A percentile compares a stretch with the other conserved stretches of the same genome.
Evolutionary conservation across 495 filamentous ascomycete species (phyloP).

Genomic region (Pyrenopolyporus hunteri): DNA sequence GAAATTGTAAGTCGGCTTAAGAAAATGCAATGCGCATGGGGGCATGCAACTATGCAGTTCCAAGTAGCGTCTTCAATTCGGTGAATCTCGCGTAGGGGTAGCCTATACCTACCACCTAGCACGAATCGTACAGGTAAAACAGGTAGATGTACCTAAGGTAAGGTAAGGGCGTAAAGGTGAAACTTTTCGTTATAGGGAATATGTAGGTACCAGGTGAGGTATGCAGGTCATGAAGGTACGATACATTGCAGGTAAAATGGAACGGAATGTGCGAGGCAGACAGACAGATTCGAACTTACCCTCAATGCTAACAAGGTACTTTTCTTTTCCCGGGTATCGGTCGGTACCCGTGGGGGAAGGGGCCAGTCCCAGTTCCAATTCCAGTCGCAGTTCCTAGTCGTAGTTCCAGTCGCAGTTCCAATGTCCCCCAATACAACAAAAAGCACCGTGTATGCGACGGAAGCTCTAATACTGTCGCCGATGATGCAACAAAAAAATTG

Average conservation of each 20-base stretch:
- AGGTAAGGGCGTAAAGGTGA: no score
- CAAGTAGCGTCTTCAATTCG: neutral
- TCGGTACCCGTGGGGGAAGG: neutral
- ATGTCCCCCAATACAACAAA: no score
- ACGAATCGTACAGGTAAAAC: no score
- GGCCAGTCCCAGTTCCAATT: neutral
- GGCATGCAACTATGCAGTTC: conserved; percentile 4
- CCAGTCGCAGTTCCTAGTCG: no score
- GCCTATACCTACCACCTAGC: neutral
- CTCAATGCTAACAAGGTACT: neutral
- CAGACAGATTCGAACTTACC: neutral
- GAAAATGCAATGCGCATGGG: neutral
- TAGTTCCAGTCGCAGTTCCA: no score
- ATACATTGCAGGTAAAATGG: no score
- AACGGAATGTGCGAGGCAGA: neutral
- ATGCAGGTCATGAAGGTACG: neutral
- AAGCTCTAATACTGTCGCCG: neutral
- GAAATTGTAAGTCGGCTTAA: neutral
- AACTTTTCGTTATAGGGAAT: no score
- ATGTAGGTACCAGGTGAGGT: no score
- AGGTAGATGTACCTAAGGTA: no score
- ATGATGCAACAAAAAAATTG: neutral
- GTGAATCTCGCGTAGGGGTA: neutral
- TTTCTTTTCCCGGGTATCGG: neutral
- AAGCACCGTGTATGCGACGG: conserved; percentile 3